phyloP scores from a whole-genome alignment of 2,329 filamentous ascomycete genomes.

The Macrophomina tecta region DNA sequence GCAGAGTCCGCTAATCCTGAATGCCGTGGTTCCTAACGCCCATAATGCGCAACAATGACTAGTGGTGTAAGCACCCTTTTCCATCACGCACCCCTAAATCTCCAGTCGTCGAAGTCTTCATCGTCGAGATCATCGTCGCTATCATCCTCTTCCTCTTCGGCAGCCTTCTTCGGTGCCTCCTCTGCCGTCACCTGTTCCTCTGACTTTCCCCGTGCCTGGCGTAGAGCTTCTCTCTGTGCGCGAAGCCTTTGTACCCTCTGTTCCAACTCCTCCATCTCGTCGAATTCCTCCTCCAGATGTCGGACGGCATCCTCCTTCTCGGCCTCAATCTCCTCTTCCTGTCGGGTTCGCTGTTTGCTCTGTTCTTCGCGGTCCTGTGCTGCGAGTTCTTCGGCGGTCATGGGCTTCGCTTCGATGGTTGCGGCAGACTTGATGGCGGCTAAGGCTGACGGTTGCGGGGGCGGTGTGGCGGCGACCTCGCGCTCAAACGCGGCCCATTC shows the following conservation, averaged over 20 bases:
- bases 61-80: not conserved
- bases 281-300: slow-evolving; percentile 55
- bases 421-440: slow-evolving; percentile 41
- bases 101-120: slow-evolving; percentile 43
- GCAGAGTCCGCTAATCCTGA: slow-evolving; percentile 10
- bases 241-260: slow-evolving; percentile 52
- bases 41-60: slow-evolving; percentile 1
- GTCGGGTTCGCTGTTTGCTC: slow-evolving; percentile 46
- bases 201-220: slow-evolving; percentile 33
- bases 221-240: slow-evolving; percentile 53
- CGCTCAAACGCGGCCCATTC: slow-evolving; percentile 90
- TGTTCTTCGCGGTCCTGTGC: slow-evolving; percentile 53
- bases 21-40: slow-evolving; percentile 9
- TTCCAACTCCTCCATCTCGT: slow-evolving; percentile 57
- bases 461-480: slow-evolving; percentile 64
- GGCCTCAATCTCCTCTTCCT: slow-evolving; percentile 54
- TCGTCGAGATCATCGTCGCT: slow-evolving; percentile 45
- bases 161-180: slow-evolving; percentile 29
- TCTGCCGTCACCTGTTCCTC: slow-evolving; percentile 13
- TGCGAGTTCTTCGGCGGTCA: slow-evolving; percentile 54
- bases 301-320: slow-evolving; percentile 56
- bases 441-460: slow-evolving; percentile 35
- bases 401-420: slow-evolving; percentile 53
- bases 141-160: slow-evolving; percentile 37
- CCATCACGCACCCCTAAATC: slow-evolving; percentile 42